Base-by-base conservation (phyloP, 805 yeast species). In the Clavispora fructus region DNA sequence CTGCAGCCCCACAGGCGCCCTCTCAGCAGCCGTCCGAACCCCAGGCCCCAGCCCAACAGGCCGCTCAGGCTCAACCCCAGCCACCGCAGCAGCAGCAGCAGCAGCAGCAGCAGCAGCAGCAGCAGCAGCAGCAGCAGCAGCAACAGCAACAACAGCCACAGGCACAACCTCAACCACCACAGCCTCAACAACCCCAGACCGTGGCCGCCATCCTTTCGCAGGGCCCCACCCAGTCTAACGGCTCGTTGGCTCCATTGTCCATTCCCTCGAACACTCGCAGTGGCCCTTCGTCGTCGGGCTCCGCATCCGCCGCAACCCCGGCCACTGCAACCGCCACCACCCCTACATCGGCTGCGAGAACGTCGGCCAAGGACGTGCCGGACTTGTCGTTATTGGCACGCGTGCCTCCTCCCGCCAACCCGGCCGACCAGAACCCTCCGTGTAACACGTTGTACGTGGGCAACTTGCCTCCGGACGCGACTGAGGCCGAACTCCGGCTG, bases 381-480 rank as follows among this genome's bases (percentile, higher is more conserved):
- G 94, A 86, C 60, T 71, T 86, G 51, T 83, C 90, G 0, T 68
- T 86, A 40, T 67, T 87, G 41, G 90, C 92, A 0, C 69, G 89
- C 53, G 90, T 87, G 28, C 95, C 94, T 12, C 90, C 92, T 5
- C 95, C 95, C 7, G 96, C 96, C 1, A 92, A 92, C 60, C 99
- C 99, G 7, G 98, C 99, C 2, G 99, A 94, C 66, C 99, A 94
- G 68, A 94, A 94, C 62, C 98, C 99, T 4, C 99, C 99, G 7
- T 94, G 99, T 69, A 94, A 94, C 64, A 94, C 99, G 0, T 72
- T 94, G 46, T 94, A 94, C 59, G 99, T 94, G 41, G 99, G 99
- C 16, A 94, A 94, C 64, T 75, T 94, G 59, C 98, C 99, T 3
- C 96, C 96, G 14, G 97, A 94, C 71, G 95, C 97, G 2, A 85